Base-by-base conservation (phyloP, 1,139 yeast genomes). In the Yamadazyma songkhlaensis region DNA sequence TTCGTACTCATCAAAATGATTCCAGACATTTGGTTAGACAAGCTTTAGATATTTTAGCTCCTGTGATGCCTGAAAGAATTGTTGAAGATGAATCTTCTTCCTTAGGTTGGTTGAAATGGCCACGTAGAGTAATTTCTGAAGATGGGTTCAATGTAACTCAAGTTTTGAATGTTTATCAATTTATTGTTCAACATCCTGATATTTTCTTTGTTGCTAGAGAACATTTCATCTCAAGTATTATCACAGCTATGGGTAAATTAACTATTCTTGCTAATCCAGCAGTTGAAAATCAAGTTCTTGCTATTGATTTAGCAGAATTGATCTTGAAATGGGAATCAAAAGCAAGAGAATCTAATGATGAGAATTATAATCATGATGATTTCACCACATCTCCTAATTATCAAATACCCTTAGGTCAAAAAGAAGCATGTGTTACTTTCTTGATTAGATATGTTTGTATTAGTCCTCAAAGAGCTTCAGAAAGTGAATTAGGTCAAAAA, bases 241-340 rank as follows among this genome's bases (percentile, higher is more conserved):
- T 92, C 36, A 79, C 94, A n/a, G 96, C 96, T 1, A 85, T 94
- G 90, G 96, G 96, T 17, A 89, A 90, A 55, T 68, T 92, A 40
- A 87, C 96, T 2, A 81, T 87, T 38, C 69, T 84, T 53, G 81
- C 92, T 6, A 87, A 84, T 49, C 82, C 95, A 3, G 84, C 92
- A 0, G 59, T 81, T 9, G 97, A 90, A 47, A 86, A 85, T 49
- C 96, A 88, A 55, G 72, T 78, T 0, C 64, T 90, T 41, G 96
- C 97, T 0, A 84, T 92, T 41, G 97, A 92, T 48, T 62, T 92
- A 41, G 95, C 96, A 0, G 96, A 88, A 44, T 61, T 90, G 44
- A 80, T 94, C 38, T 66, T 89, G 46, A 75, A 77, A 37, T 94
- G 99, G 99, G 97, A 90, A 59, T 72, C 67, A 13, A 71, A 60